Conservation (phyloP, 371 early-diverging fungal genomes). For the Thermomucor indicae-seudaticae region DNA sequence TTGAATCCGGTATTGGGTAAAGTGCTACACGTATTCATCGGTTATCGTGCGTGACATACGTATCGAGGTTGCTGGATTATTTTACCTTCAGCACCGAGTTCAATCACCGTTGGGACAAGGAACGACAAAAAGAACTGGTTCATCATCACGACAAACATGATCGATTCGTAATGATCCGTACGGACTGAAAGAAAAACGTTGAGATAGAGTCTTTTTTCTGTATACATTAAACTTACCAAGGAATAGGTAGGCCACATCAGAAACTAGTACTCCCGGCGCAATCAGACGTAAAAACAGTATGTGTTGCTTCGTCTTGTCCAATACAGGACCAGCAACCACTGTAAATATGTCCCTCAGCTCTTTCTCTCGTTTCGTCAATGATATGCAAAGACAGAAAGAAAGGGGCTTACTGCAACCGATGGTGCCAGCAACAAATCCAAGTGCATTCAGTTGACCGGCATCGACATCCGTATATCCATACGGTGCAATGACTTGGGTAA, state of each 20-base stretch:
- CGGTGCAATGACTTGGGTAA: slow-evolving; percentile 42
- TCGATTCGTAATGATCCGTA: slow-evolving; percentile 34
- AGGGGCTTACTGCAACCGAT: slow-evolving; percentile 31
- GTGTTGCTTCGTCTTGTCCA: slow-evolving; percentile 51
- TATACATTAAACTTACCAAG: slow-evolving; percentile 17
- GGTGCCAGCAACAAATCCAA: slow-evolving; percentile 34
- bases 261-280: slow-evolving; percentile 44
- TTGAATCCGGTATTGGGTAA: slow-evolving; percentile 51
- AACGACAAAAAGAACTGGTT: slow-evolving; percentile 45
- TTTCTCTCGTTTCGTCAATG: too few species aligned
- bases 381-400: too few species aligned
- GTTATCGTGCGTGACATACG: neutral
- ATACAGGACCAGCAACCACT: slow-evolving; percentile 45
- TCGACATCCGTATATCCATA: slow-evolving; percentile 53
- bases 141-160: slow-evolving; percentile 40
- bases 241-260: slow-evolving; percentile 45
- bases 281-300: slow-evolving; percentile 36
- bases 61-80: neutral
- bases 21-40: slow-evolving; percentile 21
- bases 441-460: slow-evolving; percentile 36
- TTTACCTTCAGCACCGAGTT: slow-evolving; percentile 52
- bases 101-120: slow-evolving; percentile 49
- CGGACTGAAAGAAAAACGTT: slow-evolving; percentile 17
- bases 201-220: neutral
- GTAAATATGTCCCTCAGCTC: neutral